Conservation (phyloP, 78 protist genomes). For the Speleostelium caveatum region DNA sequence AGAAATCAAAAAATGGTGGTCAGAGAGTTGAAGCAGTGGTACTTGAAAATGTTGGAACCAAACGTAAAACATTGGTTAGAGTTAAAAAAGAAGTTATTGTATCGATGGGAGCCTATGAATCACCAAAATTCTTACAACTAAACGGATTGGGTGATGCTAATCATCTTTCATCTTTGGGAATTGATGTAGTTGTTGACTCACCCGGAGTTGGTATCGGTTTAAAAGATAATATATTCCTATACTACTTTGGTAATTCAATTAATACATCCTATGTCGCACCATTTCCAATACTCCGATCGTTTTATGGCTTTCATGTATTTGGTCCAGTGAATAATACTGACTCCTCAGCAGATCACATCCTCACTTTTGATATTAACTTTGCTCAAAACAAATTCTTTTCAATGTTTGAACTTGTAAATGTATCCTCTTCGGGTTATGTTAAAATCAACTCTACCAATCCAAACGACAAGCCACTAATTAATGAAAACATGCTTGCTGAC, state of each 20-base stretch:
- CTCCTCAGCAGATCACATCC: neutral
- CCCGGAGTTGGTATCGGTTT: neutral
- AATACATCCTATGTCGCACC: neutral
- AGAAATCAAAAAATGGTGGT: neutral
- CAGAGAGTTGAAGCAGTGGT: neutral
- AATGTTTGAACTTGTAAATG: neutral
- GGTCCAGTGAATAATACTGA: neutral
- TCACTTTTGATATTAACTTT: neutral
- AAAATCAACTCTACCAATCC: neutral
- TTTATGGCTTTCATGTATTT: neutral
- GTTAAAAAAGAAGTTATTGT: neutral
- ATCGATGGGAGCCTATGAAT: neutral
- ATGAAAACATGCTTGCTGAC: neutral
- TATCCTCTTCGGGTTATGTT: neutral
- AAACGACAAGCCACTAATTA: neutral
- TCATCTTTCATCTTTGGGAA: neutral
- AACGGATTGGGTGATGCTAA: neutral
- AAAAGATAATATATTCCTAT: neutral
- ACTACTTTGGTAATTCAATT: neutral
- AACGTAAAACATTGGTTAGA: neutral
- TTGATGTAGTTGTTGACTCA: neutral
- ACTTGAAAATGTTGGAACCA: neutral
- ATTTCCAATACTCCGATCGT: neutral
- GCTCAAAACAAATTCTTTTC: neutral
- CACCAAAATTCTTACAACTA: slow-evolving; percentile 5